A percentile compares a stretch with the other conserved stretches of the same genome.
These are phyloP conservation scores for Thalassiosira hispida DNA, from an alignment of 352 stramenopile species.

Conservation along the genomic window DNA sequence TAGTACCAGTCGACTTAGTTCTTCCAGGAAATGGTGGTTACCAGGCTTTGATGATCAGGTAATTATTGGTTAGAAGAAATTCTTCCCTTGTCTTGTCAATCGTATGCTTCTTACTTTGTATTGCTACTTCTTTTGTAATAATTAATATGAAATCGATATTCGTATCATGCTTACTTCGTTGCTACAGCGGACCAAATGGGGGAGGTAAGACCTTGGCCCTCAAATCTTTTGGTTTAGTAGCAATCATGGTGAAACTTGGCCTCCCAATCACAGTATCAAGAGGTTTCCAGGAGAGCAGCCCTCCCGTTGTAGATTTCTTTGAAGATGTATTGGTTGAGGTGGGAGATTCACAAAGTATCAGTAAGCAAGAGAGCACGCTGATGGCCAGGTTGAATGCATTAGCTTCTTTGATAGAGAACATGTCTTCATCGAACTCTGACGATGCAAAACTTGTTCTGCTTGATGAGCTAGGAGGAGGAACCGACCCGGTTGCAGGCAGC, in stretches of 20 bases:
- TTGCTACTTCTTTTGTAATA: not conserved
- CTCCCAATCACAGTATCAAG: constrained; percentile 80
- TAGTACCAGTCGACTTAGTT: constrained; percentile 73
- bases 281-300: not conserved
- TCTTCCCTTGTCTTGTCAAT: too few relatives aligned
- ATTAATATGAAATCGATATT: too few relatives aligned
- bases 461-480: constrained; percentile 88
- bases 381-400: constrained; percentile 69
- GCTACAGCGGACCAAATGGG: constrained; percentile 17
- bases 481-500: constrained; percentile 84
- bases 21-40: constrained; percentile 49
- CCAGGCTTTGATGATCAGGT: constrained; percentile 82
- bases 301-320: constrained; percentile 82
- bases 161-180: too few relatives aligned
- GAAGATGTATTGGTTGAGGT: constrained; percentile 84
- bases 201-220: constrained; percentile 86
- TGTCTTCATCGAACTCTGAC: constrained; percentile 9
- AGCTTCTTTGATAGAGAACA: constrained; percentile 61
- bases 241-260: constrained; percentile 76
- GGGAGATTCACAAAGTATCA: constrained; percentile 86
- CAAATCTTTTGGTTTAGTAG: constrained; percentile 86
- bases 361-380: constrained; percentile 84
- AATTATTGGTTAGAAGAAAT: constrained; percentile 31
- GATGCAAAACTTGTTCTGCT: constrained; percentile 78
- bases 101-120: too few relatives aligned